phyloP scores from a whole-genome alignment of 2,329 filamentous ascomycete species.

The Exophiala viscosa region DNA sequence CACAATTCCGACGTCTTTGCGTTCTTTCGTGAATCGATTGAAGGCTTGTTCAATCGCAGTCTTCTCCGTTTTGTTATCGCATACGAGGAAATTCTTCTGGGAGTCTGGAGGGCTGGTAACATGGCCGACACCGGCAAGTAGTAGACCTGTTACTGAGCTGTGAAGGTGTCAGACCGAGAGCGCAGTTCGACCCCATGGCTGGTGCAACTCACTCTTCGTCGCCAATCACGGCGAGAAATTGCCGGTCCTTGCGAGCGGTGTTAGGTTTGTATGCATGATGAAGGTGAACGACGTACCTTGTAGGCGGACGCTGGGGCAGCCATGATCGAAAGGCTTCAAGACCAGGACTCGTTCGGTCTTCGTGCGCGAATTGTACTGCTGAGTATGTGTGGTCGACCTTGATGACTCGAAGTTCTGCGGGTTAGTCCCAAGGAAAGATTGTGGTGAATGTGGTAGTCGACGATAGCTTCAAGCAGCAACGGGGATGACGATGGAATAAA shows the following conservation, averaged over 20 bases:
- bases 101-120: conserved; percentile 83
- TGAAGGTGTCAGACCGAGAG: not conserved
- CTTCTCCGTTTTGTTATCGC: conserved; percentile 89
- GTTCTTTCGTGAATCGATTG: conserved; percentile 77
- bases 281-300: conserved; percentile 42
- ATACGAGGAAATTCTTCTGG: conserved; percentile 97
- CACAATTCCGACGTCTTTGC: conserved; percentile 95
- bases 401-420: not conserved
- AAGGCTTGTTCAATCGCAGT: conserved; percentile 85
- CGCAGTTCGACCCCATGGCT: conserved; percentile 3
- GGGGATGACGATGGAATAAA: no score
- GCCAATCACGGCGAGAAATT: conserved; percentile 96
- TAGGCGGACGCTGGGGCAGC: conserved; percentile 57
- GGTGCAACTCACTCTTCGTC: conserved; percentile 65
- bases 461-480: not conserved
- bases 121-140: conserved; percentile 94
- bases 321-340: conserved; percentile 43
- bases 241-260: conserved; percentile 62
- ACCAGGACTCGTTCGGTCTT: not conserved
- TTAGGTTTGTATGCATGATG: not conserved
- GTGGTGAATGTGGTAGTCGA: no score
- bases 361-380: not conserved
- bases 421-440: not conserved
- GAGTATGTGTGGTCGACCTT: no score
- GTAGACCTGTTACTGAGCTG: conserved; percentile 91